A percentile compares a stretch with the other conserved stretches of the same genome.
phyloP scores from a whole-genome alignment of 441 rosid species.

The Jatropha podagrica region DNA sequence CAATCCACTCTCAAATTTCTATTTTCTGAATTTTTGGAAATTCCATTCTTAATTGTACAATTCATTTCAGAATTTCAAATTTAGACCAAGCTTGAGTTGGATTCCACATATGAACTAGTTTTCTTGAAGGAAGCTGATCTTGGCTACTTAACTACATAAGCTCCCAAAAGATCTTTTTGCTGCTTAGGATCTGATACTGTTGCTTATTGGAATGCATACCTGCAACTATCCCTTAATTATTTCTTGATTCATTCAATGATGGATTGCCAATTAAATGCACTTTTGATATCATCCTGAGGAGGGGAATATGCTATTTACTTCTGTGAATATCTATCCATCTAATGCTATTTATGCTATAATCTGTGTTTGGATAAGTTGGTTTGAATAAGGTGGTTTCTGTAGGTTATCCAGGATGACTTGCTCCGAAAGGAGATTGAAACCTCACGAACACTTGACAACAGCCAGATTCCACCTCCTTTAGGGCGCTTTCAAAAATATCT shows the following conservation, averaged over 20 bases:
- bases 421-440: constrained; percentile 61
- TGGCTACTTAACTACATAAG: neutral
- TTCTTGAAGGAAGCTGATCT: neutral
- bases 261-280: neutral
- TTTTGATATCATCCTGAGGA: neutral
- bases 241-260: neutral
- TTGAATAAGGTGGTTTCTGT: constrained; percentile 30
- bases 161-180: neutral
- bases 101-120: neutral
- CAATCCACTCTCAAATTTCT: neutral
- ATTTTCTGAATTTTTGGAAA: neutral
- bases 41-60: neutral
- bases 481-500: constrained; percentile 56
- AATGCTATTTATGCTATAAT: neutral
- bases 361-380: constrained; percentile 1
- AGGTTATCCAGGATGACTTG: constrained; percentile 82
- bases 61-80: neutral
- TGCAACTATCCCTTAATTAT: neutral
- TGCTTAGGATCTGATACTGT: constrained; percentile 6
- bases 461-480: constrained; percentile 68
- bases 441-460: constrained; percentile 47
- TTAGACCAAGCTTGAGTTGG: constrained; percentile 6
- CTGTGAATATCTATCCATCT: neutral
- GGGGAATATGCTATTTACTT: neutral
- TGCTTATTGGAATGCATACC: neutral